phyloP scores from a whole-genome alignment of 306 rosid genomes.

The Cicer cuneatum region DNA sequence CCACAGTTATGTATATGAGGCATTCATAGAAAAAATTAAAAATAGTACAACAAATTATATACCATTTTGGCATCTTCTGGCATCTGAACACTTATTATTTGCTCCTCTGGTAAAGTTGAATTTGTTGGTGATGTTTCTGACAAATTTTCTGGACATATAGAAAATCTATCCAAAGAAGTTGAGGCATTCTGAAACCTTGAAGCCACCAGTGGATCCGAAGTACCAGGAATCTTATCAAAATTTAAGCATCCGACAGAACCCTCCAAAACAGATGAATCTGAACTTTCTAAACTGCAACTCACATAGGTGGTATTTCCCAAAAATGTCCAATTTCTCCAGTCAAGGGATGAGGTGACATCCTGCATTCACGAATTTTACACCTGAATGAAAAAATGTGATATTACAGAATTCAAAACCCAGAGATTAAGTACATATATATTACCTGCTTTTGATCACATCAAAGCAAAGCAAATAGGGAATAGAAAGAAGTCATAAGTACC shows the following conservation, averaged over 20 bases:
- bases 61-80: conserved; percentile 54
- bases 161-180: conserved; percentile 49
- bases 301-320: conserved; percentile 41
- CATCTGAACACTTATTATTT: conserved; percentile 35
- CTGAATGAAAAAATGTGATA: conserved; percentile 36
- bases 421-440: conserved; percentile 9
- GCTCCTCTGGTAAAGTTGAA: conserved; percentile 40
- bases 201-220: conserved; percentile 40
- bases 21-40: conserved; percentile 13
- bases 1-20: conserved; percentile 8
- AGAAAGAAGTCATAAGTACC: conserved; percentile 20
- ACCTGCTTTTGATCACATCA: neutral
- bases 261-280: conserved; percentile 53
- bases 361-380: conserved; percentile 51
- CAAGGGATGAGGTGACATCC: conserved; percentile 57
- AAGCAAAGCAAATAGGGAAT: conserved; percentile 25
- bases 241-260: conserved; percentile 66
- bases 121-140: conserved; percentile 42
- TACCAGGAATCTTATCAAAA: conserved; percentile 54
- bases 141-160: conserved; percentile 46
- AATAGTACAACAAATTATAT: conserved; percentile 41
- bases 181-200: conserved; percentile 43
- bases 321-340: conserved; percentile 79
- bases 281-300: conserved; percentile 42
- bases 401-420: conserved; percentile 29